Conservation (phyloP, 2,329 filamentous ascomycete species). For the Ascomycota sp. region DNA sequence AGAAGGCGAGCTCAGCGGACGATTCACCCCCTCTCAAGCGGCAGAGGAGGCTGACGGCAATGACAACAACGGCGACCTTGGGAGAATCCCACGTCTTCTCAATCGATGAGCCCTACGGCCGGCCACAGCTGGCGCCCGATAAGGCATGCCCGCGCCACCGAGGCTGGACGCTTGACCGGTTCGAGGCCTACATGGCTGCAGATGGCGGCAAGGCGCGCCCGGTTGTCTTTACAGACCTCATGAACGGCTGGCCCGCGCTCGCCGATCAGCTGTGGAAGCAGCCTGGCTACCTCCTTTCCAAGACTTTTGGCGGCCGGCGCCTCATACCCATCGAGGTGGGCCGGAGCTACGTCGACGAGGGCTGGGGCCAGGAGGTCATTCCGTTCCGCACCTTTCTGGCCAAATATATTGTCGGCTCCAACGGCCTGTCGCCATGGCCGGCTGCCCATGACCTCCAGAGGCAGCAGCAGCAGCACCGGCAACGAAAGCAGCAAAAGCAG, state of each 20-base stretch:
- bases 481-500: constrained; percentile 3
- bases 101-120: constrained; percentile 8
- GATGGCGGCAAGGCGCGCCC: constrained; percentile 28
- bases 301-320: constrained; percentile 55
- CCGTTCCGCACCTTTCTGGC: constrained; percentile 52
- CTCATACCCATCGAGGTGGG: constrained; percentile 77
- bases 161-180: constrained; percentile 32
- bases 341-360: constrained; percentile 66
- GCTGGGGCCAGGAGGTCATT: constrained; percentile 68
- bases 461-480: constrained; percentile 1
- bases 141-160: constrained; percentile 10
- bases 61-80: constrained; percentile 5
- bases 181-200: constrained; percentile 39
- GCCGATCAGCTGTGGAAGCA: constrained; percentile 45
- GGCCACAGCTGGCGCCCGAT: constrained; percentile 7
- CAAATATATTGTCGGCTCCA: constrained; percentile 26
- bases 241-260: constrained; percentile 58
- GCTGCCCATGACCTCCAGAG: too few species aligned
- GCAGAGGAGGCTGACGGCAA: background rate
- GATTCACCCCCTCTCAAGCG: too few species aligned
- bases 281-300: constrained; percentile 51
- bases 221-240: constrained; percentile 45
- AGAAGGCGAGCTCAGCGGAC: constrained; percentile 2
- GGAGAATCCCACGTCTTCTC: constrained; percentile 7
- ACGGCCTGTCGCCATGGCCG: too few species aligned